Conservation (phyloP, 768 basidiomycete genomes). For the Kwoniella europaea region DNA sequence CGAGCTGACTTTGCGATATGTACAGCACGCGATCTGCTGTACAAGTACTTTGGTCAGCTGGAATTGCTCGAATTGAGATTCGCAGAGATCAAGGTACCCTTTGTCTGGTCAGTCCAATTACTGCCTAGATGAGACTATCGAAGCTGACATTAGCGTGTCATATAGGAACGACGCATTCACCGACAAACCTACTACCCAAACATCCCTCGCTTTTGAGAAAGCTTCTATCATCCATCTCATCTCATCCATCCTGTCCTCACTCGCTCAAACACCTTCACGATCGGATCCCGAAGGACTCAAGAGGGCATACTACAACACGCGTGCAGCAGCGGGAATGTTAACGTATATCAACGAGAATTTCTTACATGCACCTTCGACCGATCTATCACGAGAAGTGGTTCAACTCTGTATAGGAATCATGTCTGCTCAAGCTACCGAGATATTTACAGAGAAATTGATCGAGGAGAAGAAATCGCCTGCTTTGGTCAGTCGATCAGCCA, state of each 20-base stretch:
- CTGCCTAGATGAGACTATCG: background rate
- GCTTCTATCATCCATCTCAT: constrained; percentile 97
- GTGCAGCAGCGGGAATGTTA: constrained; percentile 91
- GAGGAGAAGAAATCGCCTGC: constrained; percentile 80
- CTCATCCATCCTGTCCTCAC: constrained; percentile 87
- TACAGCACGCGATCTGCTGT: constrained; percentile 84
- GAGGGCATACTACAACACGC: constrained; percentile 88
- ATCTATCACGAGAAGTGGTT: constrained; percentile 90
- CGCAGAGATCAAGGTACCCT: constrained; percentile 92
- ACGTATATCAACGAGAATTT: constrained; percentile 99
- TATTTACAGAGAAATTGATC: constrained; percentile 93
- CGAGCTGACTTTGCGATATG: constrained; percentile 11
- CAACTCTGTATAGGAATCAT: constrained; percentile 88
- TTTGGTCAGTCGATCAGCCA: constrained; percentile 80
- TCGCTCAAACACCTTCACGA: constrained; percentile 72
- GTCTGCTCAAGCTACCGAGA: constrained; percentile 90
- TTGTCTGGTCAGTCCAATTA: constrained; percentile 68
- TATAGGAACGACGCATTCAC: constrained; percentile 89
- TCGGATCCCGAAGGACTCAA: constrained; percentile 86
- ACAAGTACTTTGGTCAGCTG: constrained; percentile 99
- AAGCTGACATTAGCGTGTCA: background rate
- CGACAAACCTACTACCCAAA: constrained; percentile 87
- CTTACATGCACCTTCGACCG: constrained; percentile 93
- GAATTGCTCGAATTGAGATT: constrained; percentile 96
- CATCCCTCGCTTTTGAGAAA: constrained; percentile 97